phyloP scores from a whole-genome alignment of 495 filamentous ascomycete genomes.

The Penicillium cosmopolitanum region DNA sequence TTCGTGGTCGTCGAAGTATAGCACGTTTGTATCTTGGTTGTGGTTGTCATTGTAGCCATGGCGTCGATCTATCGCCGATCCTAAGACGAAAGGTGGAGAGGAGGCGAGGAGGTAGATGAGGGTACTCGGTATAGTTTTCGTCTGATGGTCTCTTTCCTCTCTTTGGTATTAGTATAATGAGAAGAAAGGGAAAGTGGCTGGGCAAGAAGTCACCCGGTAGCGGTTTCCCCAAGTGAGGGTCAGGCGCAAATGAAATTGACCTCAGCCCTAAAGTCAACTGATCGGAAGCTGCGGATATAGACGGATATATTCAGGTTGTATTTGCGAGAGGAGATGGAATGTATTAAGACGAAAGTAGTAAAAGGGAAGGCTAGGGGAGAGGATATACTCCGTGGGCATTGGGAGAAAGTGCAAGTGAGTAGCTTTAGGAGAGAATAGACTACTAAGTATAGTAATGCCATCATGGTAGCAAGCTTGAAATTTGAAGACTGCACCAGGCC shows the following conservation, averaged over 20 bases:
- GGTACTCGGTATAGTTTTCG: neutral
- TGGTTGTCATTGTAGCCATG: slow-evolving; percentile 22
- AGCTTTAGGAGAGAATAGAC: neutral
- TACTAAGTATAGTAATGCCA: no score
- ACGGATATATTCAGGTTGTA: slow-evolving; percentile 17
- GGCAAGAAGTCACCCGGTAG: neutral
- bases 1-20: slow-evolving; percentile 40
- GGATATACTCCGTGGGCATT: neutral
- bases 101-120: neutral
- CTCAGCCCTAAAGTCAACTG: neutral
- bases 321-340: neutral
- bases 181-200: neutral
- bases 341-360: neutral
- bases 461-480: no score
- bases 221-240: neutral
- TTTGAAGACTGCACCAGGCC: neutral
- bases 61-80: slow-evolving; percentile 12
- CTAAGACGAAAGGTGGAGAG: neutral
- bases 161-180: neutral
- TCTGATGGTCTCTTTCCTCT: no score
- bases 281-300: slow-evolving; percentile 19
- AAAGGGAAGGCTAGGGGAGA: neutral
- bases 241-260: no score
- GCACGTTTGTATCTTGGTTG: slow-evolving; percentile 45
- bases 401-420: neutral